Evolutionary conservation across 2,329 filamentous ascomycete genomes (phyloP), one percentile per base, ranked within the genome.

Genomic region (Sphaerulina populicola): DNA sequence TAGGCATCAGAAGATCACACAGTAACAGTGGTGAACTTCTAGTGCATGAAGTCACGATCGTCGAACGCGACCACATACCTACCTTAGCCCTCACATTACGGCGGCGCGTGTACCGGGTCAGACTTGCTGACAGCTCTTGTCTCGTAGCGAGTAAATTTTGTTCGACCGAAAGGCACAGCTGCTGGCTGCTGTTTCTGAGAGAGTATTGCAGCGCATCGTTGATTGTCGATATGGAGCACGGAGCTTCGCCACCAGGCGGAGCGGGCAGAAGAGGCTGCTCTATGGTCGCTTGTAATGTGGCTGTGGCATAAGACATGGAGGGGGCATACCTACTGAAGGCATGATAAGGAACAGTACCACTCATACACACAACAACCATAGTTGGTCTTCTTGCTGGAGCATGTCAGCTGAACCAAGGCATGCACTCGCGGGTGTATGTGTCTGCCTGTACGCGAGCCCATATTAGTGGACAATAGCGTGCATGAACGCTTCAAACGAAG

Each of bases 11-110:
- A 49, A 43, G 38, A 49, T 49, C 46, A 49, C 46, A 49, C 46
- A 49, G 39, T 49, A 49, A 49, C 46, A 49, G 46, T 49, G 38
- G 46, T 49, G 46, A 49, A 49, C 46, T 49, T 49, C 46, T 49
- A 49, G 46, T 49, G 46, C 46, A 43, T 42, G 38, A 48, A 33
- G 37, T 33, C 5, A 11, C n/a, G 15, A 15, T 6, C 18, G 23
- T 23, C 18, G 3, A 30, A 6, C 41, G 41, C 41, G 27, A 27
- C 18, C 18, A 18, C 18, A 18, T 3, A 14, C 27, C 14, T 31
- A 33, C 29, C 41, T 31, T 27, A 44, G 39, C 10, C 15, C 39
- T 41, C 8, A 27, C 11, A 8, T 41, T 41, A 21, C 15, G 39
- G 39, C 39, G 15, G 39, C 39, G 12, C 39, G 39, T 41, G 23